Conservation (phyloP, 805 yeast genomes). For the Teunomyces kruisii region DNA sequence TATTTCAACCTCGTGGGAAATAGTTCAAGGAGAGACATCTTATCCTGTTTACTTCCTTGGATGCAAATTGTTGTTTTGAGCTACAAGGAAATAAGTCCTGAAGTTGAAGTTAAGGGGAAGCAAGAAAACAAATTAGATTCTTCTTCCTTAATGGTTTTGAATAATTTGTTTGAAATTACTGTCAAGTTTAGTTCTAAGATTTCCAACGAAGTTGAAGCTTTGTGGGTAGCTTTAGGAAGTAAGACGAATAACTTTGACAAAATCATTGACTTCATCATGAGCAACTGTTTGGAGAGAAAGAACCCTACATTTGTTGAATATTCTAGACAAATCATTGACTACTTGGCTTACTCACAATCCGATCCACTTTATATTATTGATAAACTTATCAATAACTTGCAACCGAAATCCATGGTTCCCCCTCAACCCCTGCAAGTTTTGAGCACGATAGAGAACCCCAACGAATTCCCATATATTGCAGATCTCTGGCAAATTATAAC, state of each 20-base stretch:
- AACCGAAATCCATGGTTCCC: conserved; percentile 91
- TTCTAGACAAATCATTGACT: conserved; percentile 79
- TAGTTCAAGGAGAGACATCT: conserved; percentile 69
- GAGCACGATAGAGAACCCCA: neutral
- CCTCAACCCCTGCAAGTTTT: conserved; percentile 33
- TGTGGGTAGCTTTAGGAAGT: conserved; percentile 94
- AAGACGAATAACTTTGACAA: conserved; percentile 66
- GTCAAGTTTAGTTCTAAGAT: conserved; percentile 70
- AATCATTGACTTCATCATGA: conserved; percentile 68
- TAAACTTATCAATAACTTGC: conserved; percentile 63
- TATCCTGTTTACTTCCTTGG: conserved; percentile 88
- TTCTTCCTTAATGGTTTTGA: conserved; percentile 63
- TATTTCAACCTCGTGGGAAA: conserved; percentile 58
- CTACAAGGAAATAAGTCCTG: conserved; percentile 6
- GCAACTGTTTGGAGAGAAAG: conserved; percentile 65
- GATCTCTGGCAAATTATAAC: conserved; percentile 59
- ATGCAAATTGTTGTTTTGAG: conserved; percentile 76
- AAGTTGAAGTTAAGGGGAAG: conserved; percentile 8
- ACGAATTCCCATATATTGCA: conserved; percentile 72
- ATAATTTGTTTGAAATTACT: conserved; percentile 81
- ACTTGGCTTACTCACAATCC: conserved; percentile 56
- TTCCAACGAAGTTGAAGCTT: conserved; percentile 86
- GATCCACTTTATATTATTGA: conserved; percentile 54
- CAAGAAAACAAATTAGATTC: conserved; percentile 16
- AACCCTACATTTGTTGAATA: conserved; percentile 74